These are phyloP conservation scores for Odontarrhena argentea DNA, from an alignment of 345 rosid species.

Conservation along the genomic window DNA sequence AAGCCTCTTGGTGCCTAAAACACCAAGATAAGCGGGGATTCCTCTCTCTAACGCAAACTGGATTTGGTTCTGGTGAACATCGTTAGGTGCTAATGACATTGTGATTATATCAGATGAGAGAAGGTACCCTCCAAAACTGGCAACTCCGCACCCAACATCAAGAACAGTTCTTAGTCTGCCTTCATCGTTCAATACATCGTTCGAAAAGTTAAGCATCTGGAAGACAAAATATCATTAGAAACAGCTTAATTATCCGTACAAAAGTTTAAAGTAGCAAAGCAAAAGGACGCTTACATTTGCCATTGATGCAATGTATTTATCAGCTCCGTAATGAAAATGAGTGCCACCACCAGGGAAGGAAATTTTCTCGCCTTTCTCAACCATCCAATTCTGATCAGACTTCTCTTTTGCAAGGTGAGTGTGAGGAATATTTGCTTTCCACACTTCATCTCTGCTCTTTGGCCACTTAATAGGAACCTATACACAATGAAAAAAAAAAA, in stretches of 20 bases:
- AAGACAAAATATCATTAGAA: constrained; percentile 22
- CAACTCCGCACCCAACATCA: constrained; percentile 99
- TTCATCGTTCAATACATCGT: constrained; percentile 64
- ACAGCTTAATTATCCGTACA: neutral
- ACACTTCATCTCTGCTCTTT: constrained; percentile 96
- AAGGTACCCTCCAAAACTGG: constrained; percentile 96
- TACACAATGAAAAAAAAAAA: constrained; percentile 2
- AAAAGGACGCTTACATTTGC: constrained; percentile 68
- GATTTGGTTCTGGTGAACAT: constrained; percentile 99
- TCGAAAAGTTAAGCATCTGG: constrained; percentile 94
- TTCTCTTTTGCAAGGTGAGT: constrained; percentile 98
- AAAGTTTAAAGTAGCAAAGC: neutral
- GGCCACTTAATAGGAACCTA: constrained; percentile 99
- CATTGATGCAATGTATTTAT: constrained; percentile 86
- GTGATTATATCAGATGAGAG: constrained; percentile 82
- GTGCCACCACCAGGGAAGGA: constrained; percentile 97
- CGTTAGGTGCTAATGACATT: constrained; percentile 96
- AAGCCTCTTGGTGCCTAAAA: constrained; percentile 89
- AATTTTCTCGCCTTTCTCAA: constrained; percentile 95
- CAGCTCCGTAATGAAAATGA: constrained; percentile 99
- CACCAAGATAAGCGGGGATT: constrained; percentile 98
- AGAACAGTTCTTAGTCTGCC: constrained; percentile 87
- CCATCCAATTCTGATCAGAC: constrained; percentile 99
- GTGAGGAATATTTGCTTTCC: constrained; percentile 99
- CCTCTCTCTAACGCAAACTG: constrained; percentile 99